Base-by-base conservation (phyloP, 768 basidiomycete genomes). In the Mycena floridula region DNA sequence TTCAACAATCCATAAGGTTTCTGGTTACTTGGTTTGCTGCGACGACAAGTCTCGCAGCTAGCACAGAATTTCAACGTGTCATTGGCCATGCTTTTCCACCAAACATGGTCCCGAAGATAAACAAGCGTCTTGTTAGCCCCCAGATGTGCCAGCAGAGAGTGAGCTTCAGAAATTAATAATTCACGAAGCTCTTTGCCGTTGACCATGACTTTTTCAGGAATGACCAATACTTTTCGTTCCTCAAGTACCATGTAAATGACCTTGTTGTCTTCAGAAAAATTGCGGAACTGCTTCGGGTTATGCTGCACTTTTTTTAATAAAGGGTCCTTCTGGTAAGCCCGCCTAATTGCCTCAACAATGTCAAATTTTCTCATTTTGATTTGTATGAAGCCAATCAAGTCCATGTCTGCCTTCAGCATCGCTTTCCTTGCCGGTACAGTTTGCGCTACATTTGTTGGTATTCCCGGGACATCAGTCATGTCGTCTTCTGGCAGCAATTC, bases 21-120 rank as follows among this genome's bases (percentile, higher is more conserved):
- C n/a, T n/a, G n/a, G n/a, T n/a, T n/a, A n/a, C n/a, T n/a, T n/a
- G n/a, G n/a, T n/a, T n/a, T n/a, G n/a, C n/a, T n/a, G n/a, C n/a
- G n/a, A n/a, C n/a, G n/a, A n/a, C n/a, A n/a, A n/a, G n/a, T n/a
- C n/a, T n/a, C n/a, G n/a, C n/a, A n/a, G n/a, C n/a, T n/a, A n/a
- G n/a, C n/a, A n/a, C n/a, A n/a, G n/a, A 37, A 1, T 53, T 46
- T 6, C 41, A 50, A 0, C 37, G 54, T n/a, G 37, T 38, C 37
- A 13, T 20, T 8, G 11, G n/a, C n/a, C n/a, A n/a, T n/a, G n/a
- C n/a, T n/a, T 20, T 38, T 38, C 20, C 37, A 20, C 37, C 9
- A 38, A 13, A 38, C 20, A 11, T 38, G 20, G 18, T 42, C 40
- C 25, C 40, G 7, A 8, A 42, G 22, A 27, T 42, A 42, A 11